phyloP scores from a whole-genome alignment of 1,284 basidiomycete species.

The Rhizopogon hawkerae region DNA sequence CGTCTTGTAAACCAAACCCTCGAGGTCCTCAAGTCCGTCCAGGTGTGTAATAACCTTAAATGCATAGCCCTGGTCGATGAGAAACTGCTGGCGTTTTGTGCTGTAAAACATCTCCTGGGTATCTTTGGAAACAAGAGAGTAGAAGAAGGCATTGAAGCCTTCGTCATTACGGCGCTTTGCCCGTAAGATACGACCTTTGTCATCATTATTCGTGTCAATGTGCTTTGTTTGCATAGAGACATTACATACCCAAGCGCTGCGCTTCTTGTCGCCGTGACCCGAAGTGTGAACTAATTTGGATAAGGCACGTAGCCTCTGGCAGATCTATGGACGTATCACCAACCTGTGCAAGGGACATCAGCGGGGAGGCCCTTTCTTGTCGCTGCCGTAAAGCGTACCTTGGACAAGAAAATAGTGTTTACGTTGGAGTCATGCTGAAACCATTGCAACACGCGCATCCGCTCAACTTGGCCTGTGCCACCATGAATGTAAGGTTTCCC shows the following conservation, averaged over 20 bases:
- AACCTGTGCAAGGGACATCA: slow-evolving; percentile 47
- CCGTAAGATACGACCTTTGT: slow-evolving; percentile 81
- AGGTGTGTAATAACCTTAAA: slow-evolving; percentile 99
- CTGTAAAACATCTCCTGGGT: slow-evolving; percentile 99
- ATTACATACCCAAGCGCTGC: slow-evolving; percentile 73
- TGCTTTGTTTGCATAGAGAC: slow-evolving; percentile 11
- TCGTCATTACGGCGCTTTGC: slow-evolving; percentile 98
- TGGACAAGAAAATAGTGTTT: slow-evolving; percentile 98
- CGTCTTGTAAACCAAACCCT: slow-evolving; percentile 87
- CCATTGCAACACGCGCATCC: slow-evolving; percentile 89
- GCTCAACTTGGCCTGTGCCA: slow-evolving; percentile 90
- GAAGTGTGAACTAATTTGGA: slow-evolving; percentile 99
- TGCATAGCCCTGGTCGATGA: slow-evolving; percentile 97
- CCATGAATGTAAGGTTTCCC: slow-evolving; percentile 96
- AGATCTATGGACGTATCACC: slow-evolving; percentile 99
- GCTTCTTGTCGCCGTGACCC: slow-evolving; percentile 98
- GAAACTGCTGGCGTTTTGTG: slow-evolving; percentile 97
- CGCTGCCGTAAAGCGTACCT: slow-evolving; percentile 41
- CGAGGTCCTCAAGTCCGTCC: slow-evolving; percentile 81
- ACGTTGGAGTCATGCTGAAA: slow-evolving; percentile 96
- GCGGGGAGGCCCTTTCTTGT: slow-evolving; percentile 10
- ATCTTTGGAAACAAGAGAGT: slow-evolving; percentile 97
- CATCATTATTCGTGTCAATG: slow-evolving; percentile 13
- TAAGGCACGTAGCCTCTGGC: slow-evolving; percentile 97
- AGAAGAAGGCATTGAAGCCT: slow-evolving; percentile 99